Evolutionary conservation across 2,329 filamentous ascomycete species (phyloP), one percentile per base, ranked within the genome.

Genomic region (Microthyrium microscopicum): DNA sequence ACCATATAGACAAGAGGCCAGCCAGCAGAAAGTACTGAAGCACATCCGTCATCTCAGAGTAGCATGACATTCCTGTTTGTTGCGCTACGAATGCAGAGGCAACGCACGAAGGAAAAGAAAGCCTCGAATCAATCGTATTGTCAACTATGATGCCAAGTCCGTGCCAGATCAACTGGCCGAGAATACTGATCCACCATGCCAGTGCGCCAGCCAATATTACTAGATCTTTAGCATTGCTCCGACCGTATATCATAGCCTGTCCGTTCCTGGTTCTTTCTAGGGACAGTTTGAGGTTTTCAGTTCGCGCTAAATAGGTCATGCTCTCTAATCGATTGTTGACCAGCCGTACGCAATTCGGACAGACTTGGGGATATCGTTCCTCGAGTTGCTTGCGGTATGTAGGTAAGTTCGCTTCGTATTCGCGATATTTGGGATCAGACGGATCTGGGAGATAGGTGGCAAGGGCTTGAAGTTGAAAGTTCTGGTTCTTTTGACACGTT

Each of bases 401-500:
- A 41, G 74, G 76, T 44, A 80, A 77, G 31, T 68, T 67, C 35
- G 64, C 66, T 51, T 84, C 77, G 41, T 76, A 75, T 39, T 71
- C 64, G 3, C 57, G 59, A 50, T 85, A 83, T 33, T 77, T 65
- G 1, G 79, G 73, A 42, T 87, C 70, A 17, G 64, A 58, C 27
- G 64, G 56, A 16, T 69, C 57, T 0, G 77, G 75, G 2, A 91
- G 67, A 53, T 91, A 95, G 38, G 87, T 75, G 3, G 82, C 77
- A 25, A 95, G 62, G 0, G 73, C 73, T 27, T 74, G 68, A 21
- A 74, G 77, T 43, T 85, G 73, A 5, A 94, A 63, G 36, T 80
- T 74, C 52, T 98, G 89, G 52, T 98, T 95, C 52, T 83, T 82
- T 33, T 85, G 59, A 48, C 89, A 98, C 35, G 68, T 77, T 30